These are phyloP conservation scores for Colletotrichum siamense DNA, from an alignment of 2,329 filamentous ascomycete species.

Conservation along the genomic window DNA sequence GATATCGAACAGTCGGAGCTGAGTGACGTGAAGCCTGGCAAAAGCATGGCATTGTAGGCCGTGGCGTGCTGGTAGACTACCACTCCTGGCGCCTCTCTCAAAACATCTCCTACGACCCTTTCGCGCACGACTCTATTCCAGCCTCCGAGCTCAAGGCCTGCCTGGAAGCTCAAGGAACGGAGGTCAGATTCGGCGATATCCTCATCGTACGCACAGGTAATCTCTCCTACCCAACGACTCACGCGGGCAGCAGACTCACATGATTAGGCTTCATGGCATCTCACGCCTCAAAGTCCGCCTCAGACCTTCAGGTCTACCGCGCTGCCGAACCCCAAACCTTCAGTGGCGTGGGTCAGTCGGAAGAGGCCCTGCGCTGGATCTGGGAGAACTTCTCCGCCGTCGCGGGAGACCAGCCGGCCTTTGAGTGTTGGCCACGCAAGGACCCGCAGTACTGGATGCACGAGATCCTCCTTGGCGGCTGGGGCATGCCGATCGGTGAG, in stretches of 20 bases:
- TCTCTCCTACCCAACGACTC: not conserved
- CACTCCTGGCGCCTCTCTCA: constrained; percentile 46
- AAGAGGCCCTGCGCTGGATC: constrained; percentile 58
- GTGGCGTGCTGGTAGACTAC: constrained; percentile 60
- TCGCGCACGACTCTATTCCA: constrained; percentile 19
- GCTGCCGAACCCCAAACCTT: constrained; percentile 10
- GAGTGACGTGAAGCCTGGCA: constrained; percentile 13
- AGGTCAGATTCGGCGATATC: constrained; percentile 53
- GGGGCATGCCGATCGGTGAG: constrained; percentile 49
- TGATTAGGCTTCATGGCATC: constrained; percentile 12
- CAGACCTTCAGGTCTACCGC: constrained; percentile 7
- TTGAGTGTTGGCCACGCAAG: constrained; percentile 54
- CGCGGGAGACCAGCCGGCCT: constrained; percentile 58
- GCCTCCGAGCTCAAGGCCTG: constrained; percentile 19
- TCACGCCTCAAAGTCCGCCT: constrained; percentile 14
- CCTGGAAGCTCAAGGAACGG: constrained; percentile 20
- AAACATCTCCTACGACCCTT: constrained; percentile 24
- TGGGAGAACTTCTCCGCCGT: constrained; percentile 65
- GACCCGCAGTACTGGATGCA: constrained; percentile 39
- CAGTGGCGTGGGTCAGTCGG: constrained; percentile 51
- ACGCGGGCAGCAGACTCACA: not conserved
- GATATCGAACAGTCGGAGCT: not conserved
- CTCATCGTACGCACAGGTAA: constrained; percentile 56
- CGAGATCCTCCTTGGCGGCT: constrained; percentile 45
- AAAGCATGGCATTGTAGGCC: constrained; percentile 48